Evolutionary conservation across 257 asterid genomes (phyloP), one percentile per base, ranked within the genome.

Genomic region (Asclepias syriaca): DNA sequence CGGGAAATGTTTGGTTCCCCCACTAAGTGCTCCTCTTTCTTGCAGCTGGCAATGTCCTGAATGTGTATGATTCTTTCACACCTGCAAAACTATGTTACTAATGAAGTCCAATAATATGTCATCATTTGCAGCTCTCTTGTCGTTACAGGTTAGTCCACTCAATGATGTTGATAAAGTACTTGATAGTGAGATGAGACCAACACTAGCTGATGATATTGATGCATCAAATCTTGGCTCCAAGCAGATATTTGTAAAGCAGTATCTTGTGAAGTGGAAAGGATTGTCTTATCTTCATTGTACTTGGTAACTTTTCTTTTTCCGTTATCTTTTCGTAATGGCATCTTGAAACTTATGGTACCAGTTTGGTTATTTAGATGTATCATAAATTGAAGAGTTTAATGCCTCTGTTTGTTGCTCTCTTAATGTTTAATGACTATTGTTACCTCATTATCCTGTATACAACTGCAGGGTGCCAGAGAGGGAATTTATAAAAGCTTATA

Each of bases 191-290:
- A 81, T 83, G 93, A 95, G 99, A 72, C 98, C 98, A 48, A 79
- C 87, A 57, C 82, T 82, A 75, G 88, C 83, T 32, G 85, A 87
- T 77, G 96, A 91, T 69, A 76, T 68, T 68, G 93, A 89, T 81
- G 89, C 86, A 55, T 79, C 95, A 43, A 78, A 81, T 72, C 84
- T 84, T 34, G 99, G 96, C 39, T 84, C 96, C 15, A 84, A 87
- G 82, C 98, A 90, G 85, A 88, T 80, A 78, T 81, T 87, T 83
- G 88, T 83, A 82, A 95, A 90, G 77, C 99, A 95, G 79, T 95
- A 90, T 84, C 85, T 95, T 79, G 90, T 95, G 50, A 95, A 95
- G 82, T 95, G 99, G 99, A 95, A 92, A 81, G 98, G 96, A 71
- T 66, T 79, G 79, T 95, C 99, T 46, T 87, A 95, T 86, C 89